Evolutionary conservation across 257 asterid species (phyloP), one percentile per base, ranked within the genome.

Genomic region (Capsicum baccatum): DNA sequence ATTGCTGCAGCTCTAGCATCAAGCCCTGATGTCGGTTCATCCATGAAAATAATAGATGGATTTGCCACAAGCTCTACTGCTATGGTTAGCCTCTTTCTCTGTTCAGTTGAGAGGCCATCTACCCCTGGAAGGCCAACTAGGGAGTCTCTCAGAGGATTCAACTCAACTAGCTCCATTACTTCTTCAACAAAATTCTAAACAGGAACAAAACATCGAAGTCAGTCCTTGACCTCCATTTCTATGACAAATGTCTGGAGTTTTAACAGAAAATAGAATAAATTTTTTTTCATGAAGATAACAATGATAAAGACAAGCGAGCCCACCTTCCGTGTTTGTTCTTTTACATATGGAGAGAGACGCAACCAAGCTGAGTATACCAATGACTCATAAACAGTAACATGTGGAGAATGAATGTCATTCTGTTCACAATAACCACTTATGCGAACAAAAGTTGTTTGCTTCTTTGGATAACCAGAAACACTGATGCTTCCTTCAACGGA

Each of bases 1-100:
- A 95, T 93, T 8, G 98, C 98, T 47, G 98, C 98, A 74, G 98
- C 97, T 86, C 97, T 88, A 73, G 98, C 98, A 87, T 95, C 98
- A 39, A 95, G 97, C 0, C 97, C 94, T 19, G 98, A 92, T 42
- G 98, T 95, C 14, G 97, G 98, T 68, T 95, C 98, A 78, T 95
- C 98, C 98, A 95, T 95, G 92, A 95, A 95, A 86, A 95, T 91
- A 76, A 95, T 92, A 71, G 97, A 95, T 15, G 98, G 98, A 87
- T 93, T 95, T 3, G 97, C 98, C 73, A 95, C 98, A 13, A 95
- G 91, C 83, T 95, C 98, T 11, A 95, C 97, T 0, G 97, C 98
- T 87, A 95, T 92, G 13, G 98, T 95, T 79, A 95, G 91, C 88
- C 98, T 87, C 89, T 95, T 95, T 82, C 98, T 91, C 87, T 95